Evolutionary conservation across 352 stramenopile genomes (phyloP).

Genomic region (Phytopythium montanum): DNA sequence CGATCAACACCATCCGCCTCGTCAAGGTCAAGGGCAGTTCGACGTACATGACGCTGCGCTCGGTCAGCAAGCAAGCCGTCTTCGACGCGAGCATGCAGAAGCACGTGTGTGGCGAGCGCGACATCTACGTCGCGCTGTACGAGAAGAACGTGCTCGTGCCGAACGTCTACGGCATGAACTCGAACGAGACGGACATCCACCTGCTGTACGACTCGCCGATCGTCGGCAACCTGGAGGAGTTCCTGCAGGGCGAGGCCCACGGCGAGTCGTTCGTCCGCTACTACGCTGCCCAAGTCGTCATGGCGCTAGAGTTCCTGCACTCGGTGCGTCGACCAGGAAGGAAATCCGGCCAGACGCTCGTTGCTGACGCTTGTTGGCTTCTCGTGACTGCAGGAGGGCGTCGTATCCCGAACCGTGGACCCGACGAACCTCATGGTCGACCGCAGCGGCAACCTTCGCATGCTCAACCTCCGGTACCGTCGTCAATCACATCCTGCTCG

Average conservation of each 20-base stretch:
- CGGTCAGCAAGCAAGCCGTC: constrained; percentile 79
- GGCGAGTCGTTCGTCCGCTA: constrained; percentile 81
- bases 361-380: not conserved
- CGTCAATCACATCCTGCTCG: not conserved
- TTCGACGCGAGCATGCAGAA: constrained; percentile 79
- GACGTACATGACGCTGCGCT: constrained; percentile 67
- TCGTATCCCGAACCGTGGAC: constrained; percentile 76
- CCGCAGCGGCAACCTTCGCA: constrained; percentile 74
- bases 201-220: constrained; percentile 78
- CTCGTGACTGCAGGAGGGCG: constrained; percentile 44
- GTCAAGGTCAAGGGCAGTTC: constrained; percentile 60
- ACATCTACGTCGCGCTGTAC: constrained; percentile 82
- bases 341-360: not conserved
- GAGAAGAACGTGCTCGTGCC: constrained; percentile 74
- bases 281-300: constrained; percentile 82
- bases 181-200: constrained; percentile 82
- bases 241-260: constrained; percentile 61
- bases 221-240: constrained; percentile 79
- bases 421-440: constrained; percentile 81
- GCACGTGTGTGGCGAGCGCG: constrained; percentile 73
- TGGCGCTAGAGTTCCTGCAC: constrained; percentile 81
- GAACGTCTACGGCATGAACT: constrained; percentile 61
- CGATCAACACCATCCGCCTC: constrained; percentile 71
- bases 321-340: constrained; percentile 19
- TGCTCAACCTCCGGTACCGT: constrained; percentile 75